Evolutionary conservation across 371 early-diverging fungal species (phyloP), one percentile per base, ranked within the genome.

Genomic region (Paraphysoderma sedebokerense): DNA sequence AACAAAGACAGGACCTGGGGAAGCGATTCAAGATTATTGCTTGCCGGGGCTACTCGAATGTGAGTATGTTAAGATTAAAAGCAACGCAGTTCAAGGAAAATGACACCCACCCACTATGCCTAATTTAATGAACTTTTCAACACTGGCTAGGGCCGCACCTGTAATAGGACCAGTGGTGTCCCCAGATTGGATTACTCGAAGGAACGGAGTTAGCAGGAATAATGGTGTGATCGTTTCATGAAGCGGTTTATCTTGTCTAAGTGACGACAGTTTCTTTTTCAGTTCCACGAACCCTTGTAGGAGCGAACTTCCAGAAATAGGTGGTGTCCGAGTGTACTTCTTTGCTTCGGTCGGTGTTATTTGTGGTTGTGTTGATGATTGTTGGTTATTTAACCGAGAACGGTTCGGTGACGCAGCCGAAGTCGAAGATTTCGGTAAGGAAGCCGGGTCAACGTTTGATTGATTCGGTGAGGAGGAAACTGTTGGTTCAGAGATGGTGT

Each of bases 131-230:
- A 95, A 85, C 54, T 82, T 83, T 59, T 95, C 87, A 22, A 96
- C 70, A 46, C 84, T 82, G 28, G 72, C 74, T 12, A 96, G 68
- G 7, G 92, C 91, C 15, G 85, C 79, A 15, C 87, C 83, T 0
- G 91, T 87, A 47, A 95, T 92, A n/a, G 86, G 85, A 3, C 92
- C 92, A 13, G 86, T 89, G 3, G 90, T 90, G 52, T 87, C 86
- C 11, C 87, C 85, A 47, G 87, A 85, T 32, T 80, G 75, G 46
- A 96, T 82, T 6, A 95, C 87, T 38, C 81, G 77, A 35, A 95
- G 60, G 54, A 93, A 96, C 1, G 96, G 96, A 13, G 70, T 72
- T 9, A 96, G 58, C n/a, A 96, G 19, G 47, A 46, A 41, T 12
- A 46, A 20, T 24, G 47, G 47, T 9, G 44, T 5, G 47, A 41